phyloP scores from a whole-genome alignment of 2,329 filamentous ascomycete genomes.

The Fusarium odoratissimum region DNA sequence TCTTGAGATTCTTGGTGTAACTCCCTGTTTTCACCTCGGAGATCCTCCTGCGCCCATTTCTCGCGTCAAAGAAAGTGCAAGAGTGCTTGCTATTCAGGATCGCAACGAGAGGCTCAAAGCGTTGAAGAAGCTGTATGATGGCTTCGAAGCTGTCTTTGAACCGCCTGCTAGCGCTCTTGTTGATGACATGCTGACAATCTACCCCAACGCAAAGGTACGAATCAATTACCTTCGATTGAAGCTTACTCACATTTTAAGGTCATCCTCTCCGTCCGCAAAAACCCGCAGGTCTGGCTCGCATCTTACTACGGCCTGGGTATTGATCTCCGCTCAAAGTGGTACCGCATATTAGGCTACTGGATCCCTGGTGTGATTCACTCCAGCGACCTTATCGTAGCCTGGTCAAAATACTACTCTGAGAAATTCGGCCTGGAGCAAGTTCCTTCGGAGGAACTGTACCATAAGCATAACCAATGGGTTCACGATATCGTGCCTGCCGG shows the following conservation, averaged over 20 bases:
- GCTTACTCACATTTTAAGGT: constrained; percentile 8
- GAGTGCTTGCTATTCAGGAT: constrained; percentile 23
- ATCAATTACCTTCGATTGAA: accelerated
- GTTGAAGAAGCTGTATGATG: constrained; percentile 27
- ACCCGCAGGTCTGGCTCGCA: constrained; percentile 34
- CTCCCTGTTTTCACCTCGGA: constrained; percentile 33
- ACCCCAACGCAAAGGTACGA: constrained; percentile 28
- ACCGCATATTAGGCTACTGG: constrained; percentile 32
- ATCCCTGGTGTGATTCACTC: constrained; percentile 35
- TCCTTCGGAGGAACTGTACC: constrained; percentile 26
- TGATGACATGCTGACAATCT: constrained; percentile 32
- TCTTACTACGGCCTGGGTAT: constrained; percentile 36
- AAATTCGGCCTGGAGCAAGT: constrained; percentile 21
- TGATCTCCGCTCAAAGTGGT: constrained; percentile 29
- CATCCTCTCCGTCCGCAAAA: constrained; percentile 34
- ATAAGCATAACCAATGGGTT: constrained; percentile 34
- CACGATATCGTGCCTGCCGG: constrained; percentile 22
- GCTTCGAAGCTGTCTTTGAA: constrained; percentile 36
- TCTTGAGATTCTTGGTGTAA: constrained; percentile 27
- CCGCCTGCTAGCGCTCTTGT: constrained; percentile 33
- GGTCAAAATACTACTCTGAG: constrained; percentile 27
- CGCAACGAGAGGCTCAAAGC: constrained; percentile 32
- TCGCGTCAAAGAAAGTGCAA: constrained; percentile 32
- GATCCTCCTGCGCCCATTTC: constrained; percentile 32
- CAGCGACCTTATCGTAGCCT: constrained; percentile 32